phyloP scores from a whole-genome alignment of 2,329 filamentous ascomycete species.

The Fusarium subtropicale region DNA sequence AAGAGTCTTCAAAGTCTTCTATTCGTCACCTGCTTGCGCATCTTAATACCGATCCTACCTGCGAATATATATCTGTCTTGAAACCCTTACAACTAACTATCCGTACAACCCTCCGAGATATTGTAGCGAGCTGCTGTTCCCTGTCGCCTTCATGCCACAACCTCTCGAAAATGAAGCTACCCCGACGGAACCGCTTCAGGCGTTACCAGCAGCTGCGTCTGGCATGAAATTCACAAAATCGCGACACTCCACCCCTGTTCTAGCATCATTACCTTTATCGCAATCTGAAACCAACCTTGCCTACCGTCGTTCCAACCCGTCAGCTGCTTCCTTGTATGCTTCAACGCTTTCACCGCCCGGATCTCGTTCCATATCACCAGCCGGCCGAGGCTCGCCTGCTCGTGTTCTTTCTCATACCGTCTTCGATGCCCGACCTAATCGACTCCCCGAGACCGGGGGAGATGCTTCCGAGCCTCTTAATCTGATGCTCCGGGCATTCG shows the following conservation, averaged over 20 bases:
- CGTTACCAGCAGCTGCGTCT: constrained; percentile 74
- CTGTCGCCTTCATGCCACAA: constrained; percentile 72
- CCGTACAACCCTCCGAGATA: constrained; percentile 22
- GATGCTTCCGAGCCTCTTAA: constrained; percentile 67
- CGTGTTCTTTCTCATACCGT: constrained; percentile 68
- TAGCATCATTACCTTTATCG: constrained; percentile 59
- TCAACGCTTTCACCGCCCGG: constrained; percentile 75
- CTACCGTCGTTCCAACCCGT: constrained; percentile 66
- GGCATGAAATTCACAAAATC: constrained; percentile 69
- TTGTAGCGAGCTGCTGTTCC: constrained; percentile 22
- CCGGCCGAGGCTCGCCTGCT: constrained; percentile 69
- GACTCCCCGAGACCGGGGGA: constrained; percentile 58
- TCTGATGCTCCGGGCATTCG: constrained; percentile 85
- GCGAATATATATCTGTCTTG: not conserved
- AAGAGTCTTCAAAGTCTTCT: constrained; percentile 37
- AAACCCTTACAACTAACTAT: constrained; percentile 17
- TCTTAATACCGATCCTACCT: constrained; percentile 41
- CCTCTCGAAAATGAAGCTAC: constrained; percentile 69
- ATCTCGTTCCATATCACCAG: constrained; percentile 76
- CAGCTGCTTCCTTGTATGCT: constrained; percentile 71
- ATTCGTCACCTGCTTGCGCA: constrained; percentile 39
- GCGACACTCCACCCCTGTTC: constrained; percentile 67
- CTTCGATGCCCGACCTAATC: constrained; percentile 60
- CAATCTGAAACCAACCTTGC: constrained; percentile 66
- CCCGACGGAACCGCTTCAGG: constrained; percentile 74